Evolutionary conservation across 306 rosid species (phyloP), one percentile per base, ranked within the genome.

Genomic region (Quercus robur): DNA sequence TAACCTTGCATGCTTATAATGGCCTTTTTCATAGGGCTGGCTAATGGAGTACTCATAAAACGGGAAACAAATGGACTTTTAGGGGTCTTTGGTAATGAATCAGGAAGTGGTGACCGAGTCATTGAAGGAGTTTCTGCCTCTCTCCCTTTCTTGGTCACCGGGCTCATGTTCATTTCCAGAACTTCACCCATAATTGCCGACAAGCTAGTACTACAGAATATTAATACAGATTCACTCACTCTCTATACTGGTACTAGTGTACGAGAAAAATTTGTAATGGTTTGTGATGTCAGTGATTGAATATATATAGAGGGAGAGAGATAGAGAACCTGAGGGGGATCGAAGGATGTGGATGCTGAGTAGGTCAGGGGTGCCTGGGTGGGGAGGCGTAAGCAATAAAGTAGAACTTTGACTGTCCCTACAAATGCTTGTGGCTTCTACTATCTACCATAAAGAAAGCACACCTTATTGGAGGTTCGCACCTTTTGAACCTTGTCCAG

Each of bases 11-110:
- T 78, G 90, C 83, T 88, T 80, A 77, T 86, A 15, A 90, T 76
- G 20, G 89, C 97, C 78, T 84, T 86, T 63, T 80, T 90, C 88
- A 87, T 78, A 6, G 93, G 93, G 52, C 91, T 87, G 4, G 88
- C 89, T 41, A 85, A 33, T 66, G 94, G 93, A 62, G 87, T 84
- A 38, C 33, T 82, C 88, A 79, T 81, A 19, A 86, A 85, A 58
- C 80, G 81, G 13, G 84, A 30, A 54, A 15, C 67, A 23, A 83
- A 81, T 5, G 89, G 88, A 66, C 84, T 90, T 81, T 73, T 83
- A 0, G 89, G 84, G 54, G 77, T 82, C 82, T 77, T 63, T 17
- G 82, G 38, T 1, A 21, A 25, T 17, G 31, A 51, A 51, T 61
- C 73, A 11, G 59, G 64, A 55, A 58, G 26, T 25, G 78, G 72